Evolutionary conservation across 805 yeast species (phyloP), one percentile per base, ranked within the genome.

Genomic region (Candida mattraensis): DNA sequence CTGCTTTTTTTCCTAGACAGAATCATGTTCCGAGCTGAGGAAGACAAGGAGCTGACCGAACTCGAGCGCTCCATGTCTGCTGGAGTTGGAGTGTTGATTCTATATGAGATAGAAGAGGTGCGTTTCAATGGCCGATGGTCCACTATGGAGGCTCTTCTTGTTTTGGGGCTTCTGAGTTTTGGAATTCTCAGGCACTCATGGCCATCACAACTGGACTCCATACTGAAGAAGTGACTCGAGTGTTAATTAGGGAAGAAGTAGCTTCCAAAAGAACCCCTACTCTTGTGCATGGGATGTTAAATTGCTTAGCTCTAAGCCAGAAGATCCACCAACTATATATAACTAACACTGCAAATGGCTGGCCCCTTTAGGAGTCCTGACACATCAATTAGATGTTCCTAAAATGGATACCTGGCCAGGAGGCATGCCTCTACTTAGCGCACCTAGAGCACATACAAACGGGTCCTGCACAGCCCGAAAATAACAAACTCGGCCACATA

Each of bases 61-160:
- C 27, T 37, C 15, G 43, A 22, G 33, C 47, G 37, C 22, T 40
- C 33, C 20, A 27, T 26, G 13, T 14, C 27, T 24, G 16, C 16
- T 7, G n/a, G 19, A 14, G 19, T 13, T 32, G 25, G 57, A 7
- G 57, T 47, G 13, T 37, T 29, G 11, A 52, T 39, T 28, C 50
- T 47, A 23, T 45, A 56, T 3, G 53, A 43, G 13, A 56, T 35
- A 9, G 61, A 57, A 22, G 50, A 45, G 21, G 63, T 51, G 19
- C 63, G 40, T 33, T 58, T 58, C 10, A 57, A 27, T 2, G 61
- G 61, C 33, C 61, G 47, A 4, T 47, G 48, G 25, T 44, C 38
- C 23, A 36, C 35, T 29, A 36, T 23, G 11, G 39, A 36, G 16
- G 39, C 25, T 16, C 35, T 21, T 18, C 39, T 25, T 20, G 25